A percentile compares a stretch with the other conserved stretches of the same genome.
These are phyloP conservation scores for Tetracladium setigerum DNA, from an alignment of 495 filamentous ascomycete species.

Conservation along the genomic window DNA sequence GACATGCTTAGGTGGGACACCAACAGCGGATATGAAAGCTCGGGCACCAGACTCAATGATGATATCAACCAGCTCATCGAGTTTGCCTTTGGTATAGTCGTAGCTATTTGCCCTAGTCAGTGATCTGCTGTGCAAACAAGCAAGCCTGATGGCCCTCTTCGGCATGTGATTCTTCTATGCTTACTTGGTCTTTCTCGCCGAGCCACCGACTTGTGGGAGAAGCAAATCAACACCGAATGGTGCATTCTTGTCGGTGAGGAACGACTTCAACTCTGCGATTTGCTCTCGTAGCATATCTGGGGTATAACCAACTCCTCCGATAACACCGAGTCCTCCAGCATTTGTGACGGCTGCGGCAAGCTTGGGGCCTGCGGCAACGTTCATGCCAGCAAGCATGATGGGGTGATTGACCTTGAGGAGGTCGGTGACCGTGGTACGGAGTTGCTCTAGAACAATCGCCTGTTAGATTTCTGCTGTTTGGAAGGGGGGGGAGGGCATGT, in stretches of 20 bases:
- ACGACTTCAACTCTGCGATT: conserved; percentile 88
- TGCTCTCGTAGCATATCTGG: conserved; percentile 95
- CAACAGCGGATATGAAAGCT: conserved; percentile 95
- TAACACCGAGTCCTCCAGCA: conserved; percentile 91
- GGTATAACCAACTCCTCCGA: conserved; percentile 94
- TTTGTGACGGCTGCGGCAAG: conserved; percentile 96
- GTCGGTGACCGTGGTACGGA: conserved; percentile 85
- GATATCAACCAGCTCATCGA: conserved; percentile 82
- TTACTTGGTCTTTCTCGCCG: conserved; percentile 90
- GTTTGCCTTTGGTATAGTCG: conserved; percentile 99
- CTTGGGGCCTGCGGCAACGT: conserved; percentile 95
- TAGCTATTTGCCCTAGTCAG: conserved; percentile 52
- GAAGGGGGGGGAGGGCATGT: conserved; percentile 9
- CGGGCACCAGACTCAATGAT: conserved; percentile 85
- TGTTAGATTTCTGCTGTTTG: conserved; percentile 20
- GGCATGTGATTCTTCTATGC: conserved; percentile 19
- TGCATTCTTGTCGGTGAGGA: conserved; percentile 87
- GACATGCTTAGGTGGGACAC: conserved; percentile 80
- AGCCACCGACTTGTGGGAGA: conserved; percentile 89
- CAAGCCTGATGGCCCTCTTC: background rate
- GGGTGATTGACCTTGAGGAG: conserved; percentile 97
- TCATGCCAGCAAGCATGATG: conserved; percentile 94
- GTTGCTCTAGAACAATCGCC: conserved; percentile 54
- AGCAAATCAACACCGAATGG: conserved; percentile 96
- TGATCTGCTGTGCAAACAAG: conserved; percentile 13